These are phyloP conservation scores for Pyrus pyrifolia DNA, from an alignment of 306 rosid species.

Conservation along the genomic window DNA sequence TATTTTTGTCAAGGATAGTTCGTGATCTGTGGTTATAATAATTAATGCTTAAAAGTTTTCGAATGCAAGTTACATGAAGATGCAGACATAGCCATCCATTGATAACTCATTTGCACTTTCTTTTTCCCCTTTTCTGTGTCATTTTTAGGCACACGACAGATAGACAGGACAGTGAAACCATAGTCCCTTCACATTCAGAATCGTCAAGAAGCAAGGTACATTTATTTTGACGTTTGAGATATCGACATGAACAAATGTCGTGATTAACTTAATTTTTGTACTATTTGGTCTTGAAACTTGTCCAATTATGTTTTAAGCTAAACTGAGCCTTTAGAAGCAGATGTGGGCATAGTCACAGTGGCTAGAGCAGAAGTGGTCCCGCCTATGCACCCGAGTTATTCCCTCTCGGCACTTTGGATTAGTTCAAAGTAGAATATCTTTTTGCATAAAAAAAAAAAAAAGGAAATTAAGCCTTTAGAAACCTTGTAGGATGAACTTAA, in stretches of 20 bases:
- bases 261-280: background rate
- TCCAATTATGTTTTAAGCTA: background rate
- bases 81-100: background rate
- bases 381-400: background rate
- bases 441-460: too few relatives aligned
- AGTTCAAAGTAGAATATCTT: background rate
- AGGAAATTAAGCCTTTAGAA: background rate
- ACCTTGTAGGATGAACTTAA: background rate
- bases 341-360: background rate
- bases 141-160: conserved; percentile 39
- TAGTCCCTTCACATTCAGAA: conserved; percentile 32
- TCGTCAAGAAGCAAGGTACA: conserved; percentile 69
- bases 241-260: conserved; percentile 4
- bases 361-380: background rate
- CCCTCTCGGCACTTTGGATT: background rate
- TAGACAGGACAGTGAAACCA: conserved; percentile 40
- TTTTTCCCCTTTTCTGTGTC: conserved; percentile 5
- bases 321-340: background rate
- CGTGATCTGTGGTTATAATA: too few relatives aligned
- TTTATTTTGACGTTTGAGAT: conserved; percentile 1
- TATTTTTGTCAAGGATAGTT: too few relatives aligned
- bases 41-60: background rate
- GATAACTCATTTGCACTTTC: background rate
- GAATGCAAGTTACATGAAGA: background rate
- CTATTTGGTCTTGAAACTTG: background rate